These are phyloP conservation scores for Chrysoporthe austroafricana DNA, from an alignment of 2,329 filamentous ascomycete species.

Conservation along the genomic window DNA sequence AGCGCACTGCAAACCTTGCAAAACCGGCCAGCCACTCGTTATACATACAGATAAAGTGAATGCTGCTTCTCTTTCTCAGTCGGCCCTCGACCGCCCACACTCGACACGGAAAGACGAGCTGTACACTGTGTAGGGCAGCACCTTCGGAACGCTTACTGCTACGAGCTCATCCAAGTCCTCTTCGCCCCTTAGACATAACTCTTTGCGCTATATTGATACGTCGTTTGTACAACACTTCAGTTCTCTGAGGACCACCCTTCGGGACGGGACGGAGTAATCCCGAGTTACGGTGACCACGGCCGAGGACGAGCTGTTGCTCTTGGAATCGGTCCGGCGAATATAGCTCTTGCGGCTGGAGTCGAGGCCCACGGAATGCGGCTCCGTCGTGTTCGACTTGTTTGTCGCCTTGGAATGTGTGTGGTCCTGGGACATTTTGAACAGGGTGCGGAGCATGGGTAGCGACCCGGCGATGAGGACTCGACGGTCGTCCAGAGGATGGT, in stretches of 20 bases:
- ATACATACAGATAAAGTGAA: background rate
- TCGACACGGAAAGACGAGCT: background rate
- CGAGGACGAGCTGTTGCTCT: background rate
- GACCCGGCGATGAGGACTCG: conserved; percentile 29
- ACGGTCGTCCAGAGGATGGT: conserved; percentile 27
- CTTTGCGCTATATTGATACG: background rate
- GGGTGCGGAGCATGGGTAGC: conserved; percentile 25
- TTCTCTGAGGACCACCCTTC: background rate
- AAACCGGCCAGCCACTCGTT: background rate
- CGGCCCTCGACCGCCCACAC: background rate
- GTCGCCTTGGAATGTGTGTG: background rate
- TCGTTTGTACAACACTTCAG: background rate
- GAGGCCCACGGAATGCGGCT: background rate
- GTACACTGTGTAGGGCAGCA: background rate
- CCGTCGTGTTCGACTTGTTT: background rate
- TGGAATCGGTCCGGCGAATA: background rate
- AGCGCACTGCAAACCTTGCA: background rate
- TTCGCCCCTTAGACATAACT: background rate
- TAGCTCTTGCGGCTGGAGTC: background rate
- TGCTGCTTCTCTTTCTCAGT: background rate
- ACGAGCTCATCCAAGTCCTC: background rate
- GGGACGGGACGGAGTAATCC: background rate
- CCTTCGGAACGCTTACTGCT: background rate
- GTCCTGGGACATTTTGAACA: conserved; percentile 19
- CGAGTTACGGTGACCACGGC: background rate